These are phyloP conservation scores for Lycium ferocissimum DNA, from an alignment of 257 asterid genomes.

Conservation along the genomic window DNA sequence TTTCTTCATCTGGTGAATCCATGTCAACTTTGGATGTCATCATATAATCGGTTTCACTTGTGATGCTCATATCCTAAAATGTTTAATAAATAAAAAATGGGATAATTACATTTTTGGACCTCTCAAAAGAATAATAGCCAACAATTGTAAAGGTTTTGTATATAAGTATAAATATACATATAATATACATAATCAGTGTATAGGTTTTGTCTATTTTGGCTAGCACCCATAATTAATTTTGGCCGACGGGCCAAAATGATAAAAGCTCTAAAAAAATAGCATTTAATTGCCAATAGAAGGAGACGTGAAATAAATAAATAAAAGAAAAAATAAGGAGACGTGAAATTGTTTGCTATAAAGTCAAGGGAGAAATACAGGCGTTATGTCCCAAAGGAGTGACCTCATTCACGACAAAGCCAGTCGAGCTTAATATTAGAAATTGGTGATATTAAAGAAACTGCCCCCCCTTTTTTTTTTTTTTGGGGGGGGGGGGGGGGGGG, in stretches of 20 bases:
- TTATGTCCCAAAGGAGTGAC: slow-evolving; percentile 29
- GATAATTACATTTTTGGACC: too few species aligned
- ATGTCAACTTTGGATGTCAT: slow-evolving; percentile 37
- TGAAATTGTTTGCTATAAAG: slow-evolving; percentile 18
- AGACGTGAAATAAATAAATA: too few species aligned
- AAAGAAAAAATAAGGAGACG: not conserved
- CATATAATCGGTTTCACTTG: slow-evolving; percentile 51
- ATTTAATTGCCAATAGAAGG: slow-evolving; percentile 8
- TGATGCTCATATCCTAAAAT: slow-evolving; percentile 53
- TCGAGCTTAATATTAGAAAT: not conserved
- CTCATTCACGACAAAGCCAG: slow-evolving; percentile 18
- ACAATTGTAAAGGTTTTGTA: too few species aligned
- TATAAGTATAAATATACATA: too few species aligned
- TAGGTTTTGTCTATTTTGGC: too few species aligned
- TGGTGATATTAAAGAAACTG: slow-evolving; percentile 20
- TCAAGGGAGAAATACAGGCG: not conserved
- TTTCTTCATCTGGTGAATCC: slow-evolving; percentile 57
- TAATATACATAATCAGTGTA: too few species aligned
- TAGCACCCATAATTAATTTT: too few species aligned
- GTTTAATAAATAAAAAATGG: slow-evolving; percentile 19
- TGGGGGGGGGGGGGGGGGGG: not conserved
- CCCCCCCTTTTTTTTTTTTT: not conserved
- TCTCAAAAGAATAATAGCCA: too few species aligned
- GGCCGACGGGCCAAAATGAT: too few species aligned
- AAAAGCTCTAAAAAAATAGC: not conserved